Conservation (phyloP, 78 protist genomes). For the Dictyostelium discoideum region DNA sequence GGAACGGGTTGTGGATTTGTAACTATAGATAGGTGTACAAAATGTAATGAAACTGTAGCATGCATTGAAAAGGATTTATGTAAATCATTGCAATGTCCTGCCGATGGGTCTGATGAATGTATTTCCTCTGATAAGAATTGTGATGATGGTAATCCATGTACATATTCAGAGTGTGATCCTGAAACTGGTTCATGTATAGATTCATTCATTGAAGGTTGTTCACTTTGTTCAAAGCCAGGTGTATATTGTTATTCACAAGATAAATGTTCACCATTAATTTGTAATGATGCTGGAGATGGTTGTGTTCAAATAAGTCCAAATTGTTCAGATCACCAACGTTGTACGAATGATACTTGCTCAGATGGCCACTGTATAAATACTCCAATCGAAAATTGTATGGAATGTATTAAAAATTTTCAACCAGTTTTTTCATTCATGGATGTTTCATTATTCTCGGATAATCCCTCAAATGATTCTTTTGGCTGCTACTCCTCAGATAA, state of each 20-base stretch:
- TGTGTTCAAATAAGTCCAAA: background rate
- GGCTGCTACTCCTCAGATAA: background rate
- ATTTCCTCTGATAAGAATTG: background rate
- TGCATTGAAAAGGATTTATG: background rate
- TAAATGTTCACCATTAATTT: background rate
- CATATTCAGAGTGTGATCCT: background rate
- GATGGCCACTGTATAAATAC: background rate
- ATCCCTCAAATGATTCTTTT: background rate
- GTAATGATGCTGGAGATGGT: background rate
- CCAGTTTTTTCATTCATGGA: background rate
- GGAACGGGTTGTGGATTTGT: no score
- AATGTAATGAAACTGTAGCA: background rate
- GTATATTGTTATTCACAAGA: background rate
- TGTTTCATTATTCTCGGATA: background rate
- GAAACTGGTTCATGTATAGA: background rate
- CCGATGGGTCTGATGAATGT: background rate
- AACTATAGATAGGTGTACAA: background rate
- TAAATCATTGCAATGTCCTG: no score
- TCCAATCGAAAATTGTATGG: background rate
- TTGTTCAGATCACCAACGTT: background rate
- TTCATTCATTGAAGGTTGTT: background rate
- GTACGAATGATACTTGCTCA: background rate
- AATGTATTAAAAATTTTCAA: background rate
- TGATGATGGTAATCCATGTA: background rate
- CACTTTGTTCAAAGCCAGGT: background rate